Base-by-base conservation (phyloP, 768 basidiomycete genomes). In the Leccinellum luteum region DNA sequence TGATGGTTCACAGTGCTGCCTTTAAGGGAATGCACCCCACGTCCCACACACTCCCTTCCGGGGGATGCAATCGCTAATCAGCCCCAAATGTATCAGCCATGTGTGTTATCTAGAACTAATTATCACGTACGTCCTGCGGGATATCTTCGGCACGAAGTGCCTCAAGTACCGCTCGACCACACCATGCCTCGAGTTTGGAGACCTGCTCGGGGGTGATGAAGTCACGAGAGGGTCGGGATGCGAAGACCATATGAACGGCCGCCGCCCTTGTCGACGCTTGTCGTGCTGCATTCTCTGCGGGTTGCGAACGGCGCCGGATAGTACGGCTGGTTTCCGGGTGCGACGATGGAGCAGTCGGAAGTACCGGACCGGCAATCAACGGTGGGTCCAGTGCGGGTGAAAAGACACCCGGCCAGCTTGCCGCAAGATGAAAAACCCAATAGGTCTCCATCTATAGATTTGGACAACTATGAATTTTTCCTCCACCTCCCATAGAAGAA, bases 231-330 rank as follows among this genome's bases (percentile, higher is more conserved):
- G 76, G 78, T 49, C 90, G 82, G 44, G 85, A 81, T n/a, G 90
- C 90, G 66, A 90, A 93, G 5, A 92, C 82, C 81, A 92, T 89
- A 58, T 92, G 90, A 21, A 82, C 83, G 15, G 87, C 86, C 15
- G 90, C 87, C n/a, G 87, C 91, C 63, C 82, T 80, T 64, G 92
- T 91, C 56, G 65, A 62, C 17, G 76, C 66, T 19, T 57, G 64
- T 23, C 23, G 30, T 4, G 23, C 28, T 62, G 54, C n/a, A 44
- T 54, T 50, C 48, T 54, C 34, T 47, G 38, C 47, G 2, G 49
- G 52, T 10, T 15, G 25, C 1, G 60, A 41, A 23, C 12, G n/a
- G 15, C 43, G 28, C 58, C 23, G 21, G 19, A 55, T 47, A 48
- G 63, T 54, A 15, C 54, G 52, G 14, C 45, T 55, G 19, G 50